A percentile compares a stretch with the other conserved stretches of the same genome.
phyloP scores from a whole-genome alignment of 2,329 filamentous ascomycete species.

The Rutstroemia sp. region DNA sequence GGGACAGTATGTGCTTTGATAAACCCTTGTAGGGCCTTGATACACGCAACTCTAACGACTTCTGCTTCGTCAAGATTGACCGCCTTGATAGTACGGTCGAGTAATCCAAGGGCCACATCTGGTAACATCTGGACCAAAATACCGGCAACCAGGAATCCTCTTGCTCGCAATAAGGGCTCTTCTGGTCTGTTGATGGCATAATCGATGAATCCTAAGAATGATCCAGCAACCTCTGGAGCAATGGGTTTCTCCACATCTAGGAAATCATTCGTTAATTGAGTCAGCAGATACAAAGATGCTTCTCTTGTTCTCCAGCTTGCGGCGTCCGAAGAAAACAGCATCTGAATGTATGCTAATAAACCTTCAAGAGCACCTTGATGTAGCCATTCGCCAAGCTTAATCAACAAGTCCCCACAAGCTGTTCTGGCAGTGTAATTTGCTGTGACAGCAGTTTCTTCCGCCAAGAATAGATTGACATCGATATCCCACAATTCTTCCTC shows the following conservation, averaged over 20 bases:
- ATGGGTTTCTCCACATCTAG: conserved; percentile 68
- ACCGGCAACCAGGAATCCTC: conserved; percentile 82
- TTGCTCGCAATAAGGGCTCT: conserved; percentile 72
- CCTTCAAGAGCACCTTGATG: conserved; percentile 68
- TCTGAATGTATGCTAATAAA: conserved; percentile 68
- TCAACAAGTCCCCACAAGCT: conserved; percentile 83
- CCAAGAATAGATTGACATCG: conserved; percentile 90
- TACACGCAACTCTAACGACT: conserved; percentile 85
- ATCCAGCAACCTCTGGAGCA: conserved; percentile 58
- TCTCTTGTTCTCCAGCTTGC: conserved; percentile 61
- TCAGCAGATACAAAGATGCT: conserved; percentile 76
- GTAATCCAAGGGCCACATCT: conserved; percentile 51
- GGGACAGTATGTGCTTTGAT: conserved; percentile 44
- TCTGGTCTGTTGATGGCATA: conserved; percentile 63
- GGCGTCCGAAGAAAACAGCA: conserved; percentile 55
- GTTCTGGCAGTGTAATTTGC: conserved; percentile 94
- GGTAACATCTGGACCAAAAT: conserved; percentile 64
- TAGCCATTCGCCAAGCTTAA: conserved; percentile 90
- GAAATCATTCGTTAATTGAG: conserved; percentile 77
- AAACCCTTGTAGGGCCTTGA: conserved; percentile 73
- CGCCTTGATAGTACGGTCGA: conserved; percentile 67
- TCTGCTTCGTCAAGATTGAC: conserved; percentile 73
- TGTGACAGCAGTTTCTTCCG: conserved; percentile 89
- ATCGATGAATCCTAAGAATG: conserved; percentile 74
- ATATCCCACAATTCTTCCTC: conserved; percentile 96